Evolutionary conservation across 176 grass and related monocot genomes (phyloP).

Genomic region (Paspalum notatum): DNA sequence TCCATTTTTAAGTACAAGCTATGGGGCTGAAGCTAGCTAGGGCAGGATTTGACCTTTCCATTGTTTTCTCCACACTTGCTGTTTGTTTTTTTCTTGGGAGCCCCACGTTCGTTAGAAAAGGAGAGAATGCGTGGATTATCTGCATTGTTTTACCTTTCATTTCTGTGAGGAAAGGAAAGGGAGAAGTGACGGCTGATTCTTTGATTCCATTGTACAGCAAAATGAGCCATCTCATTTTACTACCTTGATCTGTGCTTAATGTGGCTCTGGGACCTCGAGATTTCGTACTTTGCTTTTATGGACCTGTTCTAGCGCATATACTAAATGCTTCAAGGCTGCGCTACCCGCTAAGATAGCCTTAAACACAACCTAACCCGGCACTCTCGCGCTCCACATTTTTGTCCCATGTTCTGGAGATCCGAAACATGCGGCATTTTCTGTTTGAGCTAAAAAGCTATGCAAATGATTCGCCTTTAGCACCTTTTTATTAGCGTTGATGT

Average conservation of each 20-base stretch:
- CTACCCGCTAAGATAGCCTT: neutral
- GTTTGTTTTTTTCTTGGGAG: conserved; percentile 32
- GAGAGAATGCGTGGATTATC: conserved; percentile 37
- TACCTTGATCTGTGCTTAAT: conserved; percentile 4
- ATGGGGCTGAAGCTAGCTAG: neutral
- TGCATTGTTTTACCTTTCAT: conserved; percentile 48
- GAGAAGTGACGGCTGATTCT: conserved; percentile 31
- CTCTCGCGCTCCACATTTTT: conserved; percentile 5
- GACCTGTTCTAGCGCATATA: neutral
- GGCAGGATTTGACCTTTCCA: conserved; percentile 47
- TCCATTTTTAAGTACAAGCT: conserved; percentile 14
- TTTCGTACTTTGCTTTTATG: conserved; percentile 13
- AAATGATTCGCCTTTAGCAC: neutral
- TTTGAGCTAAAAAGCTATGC: conserved; percentile 4
- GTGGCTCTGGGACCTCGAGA: neutral
- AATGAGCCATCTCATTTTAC: neutral
- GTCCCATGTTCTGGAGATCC: neutral
- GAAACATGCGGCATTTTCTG: neutral
- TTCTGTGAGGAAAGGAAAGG: conserved; percentile 17
- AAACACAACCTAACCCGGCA: neutral
- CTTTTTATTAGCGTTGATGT: neutral
- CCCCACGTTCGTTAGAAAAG: conserved; percentile 40
- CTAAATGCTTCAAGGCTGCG: neutral
- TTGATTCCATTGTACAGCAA: conserved; percentile 24
- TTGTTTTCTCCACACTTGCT: conserved; percentile 35